These are phyloP conservation scores for Diaporthe helianthi DNA, from an alignment of 2,329 filamentous ascomycete genomes.

Conservation along the genomic window DNA sequence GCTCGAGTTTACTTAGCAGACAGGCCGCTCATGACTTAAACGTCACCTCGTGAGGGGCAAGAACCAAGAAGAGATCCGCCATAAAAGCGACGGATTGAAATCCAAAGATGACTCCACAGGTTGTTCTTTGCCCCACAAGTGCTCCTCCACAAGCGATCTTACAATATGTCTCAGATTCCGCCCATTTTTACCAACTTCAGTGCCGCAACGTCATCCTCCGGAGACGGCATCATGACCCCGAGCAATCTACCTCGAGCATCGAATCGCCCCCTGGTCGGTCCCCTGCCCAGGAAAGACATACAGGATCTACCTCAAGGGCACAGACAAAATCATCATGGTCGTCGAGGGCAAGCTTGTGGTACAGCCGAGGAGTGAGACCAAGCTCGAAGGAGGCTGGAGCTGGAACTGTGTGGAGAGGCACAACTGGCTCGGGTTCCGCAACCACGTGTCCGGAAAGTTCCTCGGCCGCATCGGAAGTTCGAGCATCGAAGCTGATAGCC, in stretches of 20 bases:
- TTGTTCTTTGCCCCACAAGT: too few relatives aligned
- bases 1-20: too few relatives aligned
- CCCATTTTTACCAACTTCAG: too few relatives aligned
- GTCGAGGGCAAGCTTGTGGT: neutral
- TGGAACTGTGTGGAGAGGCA: constrained; percentile 19
- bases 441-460: neutral
- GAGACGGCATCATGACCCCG: neutral
- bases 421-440: constrained; percentile 25
- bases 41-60: neutral
- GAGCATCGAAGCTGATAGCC: too few relatives aligned
- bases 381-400: neutral
- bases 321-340: constrained; percentile 6
- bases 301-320: neutral
- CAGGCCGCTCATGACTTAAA: neutral
- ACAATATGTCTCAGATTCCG: too few relatives aligned
- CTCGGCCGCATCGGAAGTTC: neutral
- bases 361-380: neutral
- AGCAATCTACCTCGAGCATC: neutral
- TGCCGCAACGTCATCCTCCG: neutral
- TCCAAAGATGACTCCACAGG: too few relatives aligned
- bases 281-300: neutral
- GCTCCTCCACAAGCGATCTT: too few relatives aligned
- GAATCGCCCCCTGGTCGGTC: neutral
- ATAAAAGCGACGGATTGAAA: too few relatives aligned
- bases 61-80: too few relatives aligned